These are phyloP conservation scores for Saturnispora saitoi DNA, from an alignment of 805 yeast species.

Conservation along the genomic window DNA sequence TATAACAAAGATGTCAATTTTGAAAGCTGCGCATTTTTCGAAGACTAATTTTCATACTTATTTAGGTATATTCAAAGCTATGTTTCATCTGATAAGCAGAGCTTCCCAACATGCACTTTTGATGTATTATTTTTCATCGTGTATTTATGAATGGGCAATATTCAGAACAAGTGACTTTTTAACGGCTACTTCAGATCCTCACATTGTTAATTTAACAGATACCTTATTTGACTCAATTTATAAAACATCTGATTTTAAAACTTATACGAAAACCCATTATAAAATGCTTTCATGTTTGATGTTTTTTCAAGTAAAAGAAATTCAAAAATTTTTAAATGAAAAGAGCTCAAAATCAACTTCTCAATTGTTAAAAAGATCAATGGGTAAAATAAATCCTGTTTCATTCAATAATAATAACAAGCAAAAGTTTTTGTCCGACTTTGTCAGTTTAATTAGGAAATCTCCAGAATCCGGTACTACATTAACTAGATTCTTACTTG, in stretches of 20 bases:
- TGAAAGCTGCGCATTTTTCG: constrained; percentile 36
- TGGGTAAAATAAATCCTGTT: constrained; percentile 13
- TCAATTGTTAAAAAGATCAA: constrained; percentile 19
- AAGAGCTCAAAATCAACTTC: constrained; percentile 18
- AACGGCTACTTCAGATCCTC: constrained; percentile 14
- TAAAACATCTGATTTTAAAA: constrained; percentile 24
- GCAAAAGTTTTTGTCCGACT: constrained; percentile 23
- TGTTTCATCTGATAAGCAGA: constrained; percentile 32
- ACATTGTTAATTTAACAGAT: constrained; percentile 24
- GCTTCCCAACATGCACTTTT: constrained; percentile 39
- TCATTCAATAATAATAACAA: constrained; percentile 12
- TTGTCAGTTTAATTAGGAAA: constrained; percentile 18
- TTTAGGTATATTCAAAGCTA: constrained; percentile 32
- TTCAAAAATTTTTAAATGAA: constrained; percentile 23
- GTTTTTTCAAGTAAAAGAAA: constrained; percentile 26
- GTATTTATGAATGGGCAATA: constrained; percentile 41
- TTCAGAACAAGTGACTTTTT: constrained; percentile 40
- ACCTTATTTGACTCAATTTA: constrained; percentile 30
- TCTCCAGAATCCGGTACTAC: constrained; percentile 24
- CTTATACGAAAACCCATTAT: constrained; percentile 24
- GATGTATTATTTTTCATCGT: constrained; percentile 37
- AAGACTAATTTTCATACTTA: constrained; percentile 29
- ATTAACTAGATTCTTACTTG: constrained; percentile 25
- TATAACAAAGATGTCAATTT: constrained; percentile 38
- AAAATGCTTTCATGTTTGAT: constrained; percentile 29